A percentile compares a stretch with the other conserved stretches of the same genome.
phyloP scores from a whole-genome alignment of 2,329 filamentous ascomycete species.

The Monosporascus sp. region DNA sequence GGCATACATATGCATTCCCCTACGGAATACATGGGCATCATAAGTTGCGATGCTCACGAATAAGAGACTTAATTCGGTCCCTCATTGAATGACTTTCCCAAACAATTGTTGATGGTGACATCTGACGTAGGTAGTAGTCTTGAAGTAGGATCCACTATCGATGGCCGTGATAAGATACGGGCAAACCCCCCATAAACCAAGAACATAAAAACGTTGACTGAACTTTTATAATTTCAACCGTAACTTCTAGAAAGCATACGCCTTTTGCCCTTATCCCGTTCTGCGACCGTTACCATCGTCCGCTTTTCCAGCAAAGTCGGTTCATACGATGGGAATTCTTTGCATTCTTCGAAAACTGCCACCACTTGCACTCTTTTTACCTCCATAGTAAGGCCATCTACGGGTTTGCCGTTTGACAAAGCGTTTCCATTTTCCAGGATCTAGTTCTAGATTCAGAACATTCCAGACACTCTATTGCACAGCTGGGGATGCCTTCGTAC shows the following conservation, averaged over 20 bases:
- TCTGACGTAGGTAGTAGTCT: background rate
- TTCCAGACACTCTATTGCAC: background rate
- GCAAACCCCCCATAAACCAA: background rate
- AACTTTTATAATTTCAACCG: no score
- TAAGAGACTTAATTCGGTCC: background rate
- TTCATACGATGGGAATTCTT: background rate
- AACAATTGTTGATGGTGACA: background rate
- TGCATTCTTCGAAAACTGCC: background rate
- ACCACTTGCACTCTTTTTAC: background rate
- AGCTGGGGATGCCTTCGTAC: constrained; percentile 49
- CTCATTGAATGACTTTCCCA: background rate
- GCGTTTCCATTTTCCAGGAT: background rate
- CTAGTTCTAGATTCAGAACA: background rate
- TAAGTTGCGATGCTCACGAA: constrained; percentile 5
- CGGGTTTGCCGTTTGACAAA: background rate
- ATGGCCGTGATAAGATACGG: background rate
- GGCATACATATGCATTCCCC: constrained; percentile 11
- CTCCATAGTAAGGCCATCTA: background rate
- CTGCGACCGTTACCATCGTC: background rate
- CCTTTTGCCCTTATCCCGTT: background rate
- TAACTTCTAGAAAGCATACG: background rate
- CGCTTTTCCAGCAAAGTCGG: background rate
- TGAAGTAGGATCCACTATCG: background rate
- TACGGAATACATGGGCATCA: constrained; percentile 6
- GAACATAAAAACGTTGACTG: no score